Conservation (phyloP, 306 rosid species). For the Begonia loranthoides region DNA sequence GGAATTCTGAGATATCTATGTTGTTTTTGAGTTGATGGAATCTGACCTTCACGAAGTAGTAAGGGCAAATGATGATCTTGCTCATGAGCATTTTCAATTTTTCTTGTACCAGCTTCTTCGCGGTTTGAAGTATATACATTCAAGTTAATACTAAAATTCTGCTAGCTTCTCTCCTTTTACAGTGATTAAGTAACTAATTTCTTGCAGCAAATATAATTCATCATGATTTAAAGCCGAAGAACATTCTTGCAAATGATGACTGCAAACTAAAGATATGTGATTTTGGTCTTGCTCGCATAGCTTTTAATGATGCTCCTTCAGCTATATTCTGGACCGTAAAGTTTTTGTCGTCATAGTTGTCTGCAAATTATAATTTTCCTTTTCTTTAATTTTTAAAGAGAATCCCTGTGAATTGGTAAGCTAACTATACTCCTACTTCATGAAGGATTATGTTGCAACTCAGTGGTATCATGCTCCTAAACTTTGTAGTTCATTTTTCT, state of each 20-base stretch:
- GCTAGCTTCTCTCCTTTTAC: conserved; percentile 8
- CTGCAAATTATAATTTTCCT: conserved; percentile 9
- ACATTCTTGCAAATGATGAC: conserved; percentile 93
- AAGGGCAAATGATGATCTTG: conserved; percentile 84
- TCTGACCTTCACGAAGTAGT: conserved; percentile 93
- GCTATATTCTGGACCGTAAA: conserved; percentile 97
- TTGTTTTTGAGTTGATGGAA: conserved; percentile 95
- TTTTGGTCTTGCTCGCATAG: conserved; percentile 95
- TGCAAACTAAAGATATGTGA: conserved; percentile 94
- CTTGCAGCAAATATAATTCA: conserved; percentile 87
- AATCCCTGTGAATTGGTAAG: conserved; percentile 7
- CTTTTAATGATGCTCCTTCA: conserved; percentile 88
- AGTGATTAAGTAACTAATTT: conserved; percentile 9
- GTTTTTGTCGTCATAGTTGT: conserved; percentile 16
- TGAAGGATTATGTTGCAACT: conserved; percentile 91
- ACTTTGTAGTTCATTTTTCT: conserved; percentile 90
- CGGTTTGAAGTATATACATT: conserved; percentile 72
- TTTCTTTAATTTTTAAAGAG: conserved; percentile 2
- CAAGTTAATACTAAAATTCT: conserved; percentile 34
- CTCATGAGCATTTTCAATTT: conserved; percentile 79
- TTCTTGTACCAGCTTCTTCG: conserved; percentile 95
- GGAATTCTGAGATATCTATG: conserved; percentile 84
- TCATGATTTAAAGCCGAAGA: conserved; percentile 93
- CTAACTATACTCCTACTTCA: conserved; percentile 14
- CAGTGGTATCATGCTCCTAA: conserved; percentile 99